Evolutionary conservation across 495 filamentous ascomycete genomes (phyloP).

Genomic region (Penicillium chermesinum): DNA sequence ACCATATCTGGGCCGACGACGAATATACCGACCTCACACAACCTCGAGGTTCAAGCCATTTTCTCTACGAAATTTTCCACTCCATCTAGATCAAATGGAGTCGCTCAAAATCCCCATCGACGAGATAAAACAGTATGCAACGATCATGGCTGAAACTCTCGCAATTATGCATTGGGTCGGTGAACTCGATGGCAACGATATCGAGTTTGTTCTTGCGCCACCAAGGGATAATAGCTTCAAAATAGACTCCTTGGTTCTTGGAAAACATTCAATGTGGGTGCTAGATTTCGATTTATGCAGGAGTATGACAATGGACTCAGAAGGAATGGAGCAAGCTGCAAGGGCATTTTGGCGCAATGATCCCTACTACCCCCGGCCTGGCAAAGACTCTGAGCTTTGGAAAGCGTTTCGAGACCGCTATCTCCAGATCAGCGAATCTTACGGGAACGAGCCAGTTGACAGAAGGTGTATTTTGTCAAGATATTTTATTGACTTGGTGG

Average conservation of each 20-base stretch:
- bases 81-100: slow-evolving; percentile 40
- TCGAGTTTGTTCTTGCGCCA: slow-evolving; percentile 44
- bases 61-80: slow-evolving; percentile 37
- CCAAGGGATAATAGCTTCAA: not conserved
- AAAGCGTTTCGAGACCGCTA: no score
- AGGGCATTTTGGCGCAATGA: slow-evolving; percentile 18
- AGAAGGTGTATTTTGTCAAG: no score
- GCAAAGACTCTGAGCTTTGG: no score
- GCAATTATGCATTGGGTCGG: slow-evolving; percentile 37
- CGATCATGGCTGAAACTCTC: slow-evolving; percentile 33
- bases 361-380: slow-evolving; percentile 19
- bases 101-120: slow-evolving; percentile 22
- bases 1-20: slow-evolving; percentile 33
- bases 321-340: slow-evolving; percentile 13
- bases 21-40: slow-evolving; percentile 4
- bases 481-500: no score
- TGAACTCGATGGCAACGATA: slow-evolving; percentile 34
- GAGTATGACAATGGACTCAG: slow-evolving; percentile 11
- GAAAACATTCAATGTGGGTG: slow-evolving; percentile 33
- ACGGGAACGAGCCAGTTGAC: no score
- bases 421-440: no score
- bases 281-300: slow-evolving; percentile 37
- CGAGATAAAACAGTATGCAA: slow-evolving; percentile 20
- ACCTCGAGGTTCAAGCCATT: slow-evolving; percentile 6
- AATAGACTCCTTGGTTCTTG: slow-evolving; percentile 6